Evolutionary conservation across 169 alveolate genomes (phyloP), one percentile per base, ranked within the genome.

Genomic region (Plasmodium gallinaceum): DNA sequence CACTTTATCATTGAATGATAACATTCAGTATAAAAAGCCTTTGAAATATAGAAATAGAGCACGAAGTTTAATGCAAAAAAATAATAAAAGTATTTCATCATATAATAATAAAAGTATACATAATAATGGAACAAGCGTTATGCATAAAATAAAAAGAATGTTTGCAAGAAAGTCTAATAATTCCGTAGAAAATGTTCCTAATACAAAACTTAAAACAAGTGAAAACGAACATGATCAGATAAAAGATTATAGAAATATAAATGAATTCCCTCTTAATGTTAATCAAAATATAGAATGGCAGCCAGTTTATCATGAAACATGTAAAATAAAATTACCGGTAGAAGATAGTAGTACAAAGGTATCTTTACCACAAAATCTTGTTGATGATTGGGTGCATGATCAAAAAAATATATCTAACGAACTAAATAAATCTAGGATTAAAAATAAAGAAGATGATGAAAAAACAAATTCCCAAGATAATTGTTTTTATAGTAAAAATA

Each of bases 281-380:
- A 46, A 83, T 43, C 48, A 43, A 39, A 69, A 54, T 26, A 43
- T 83, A 43, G 91, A 83, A 83, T 83, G 91, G 91, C 91, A 83
- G 32, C 91, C 91, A 32, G 91, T 83, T 43, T 83, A 83, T 70
- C 86, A 61, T 24, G 91, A 83, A 69, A 83, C 72, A n/a, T 83
- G 91, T 46, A 83, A 83, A 57, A 83, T 83, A 83, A 83, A 83
- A 69, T 62, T 83, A 46, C 91, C 91, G 0, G 91, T 83, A 45
- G 91, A 83, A 9, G 74, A 66, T 18, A 16, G 37, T 68, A 32
- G 18, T 4, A 58, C 83, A 64, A 83, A 83, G 57, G 42, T 83
- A 42, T 43, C 86, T 20, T 16, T 83, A 20, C 91, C 91, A 12
- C 65, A 70, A n/a, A 61, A 83, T 10, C 54, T 57, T 18, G 26